Evolutionary conservation across 1,284 basidiomycete genomes (phyloP).

Genomic region (Ganoderma multipileum): DNA sequence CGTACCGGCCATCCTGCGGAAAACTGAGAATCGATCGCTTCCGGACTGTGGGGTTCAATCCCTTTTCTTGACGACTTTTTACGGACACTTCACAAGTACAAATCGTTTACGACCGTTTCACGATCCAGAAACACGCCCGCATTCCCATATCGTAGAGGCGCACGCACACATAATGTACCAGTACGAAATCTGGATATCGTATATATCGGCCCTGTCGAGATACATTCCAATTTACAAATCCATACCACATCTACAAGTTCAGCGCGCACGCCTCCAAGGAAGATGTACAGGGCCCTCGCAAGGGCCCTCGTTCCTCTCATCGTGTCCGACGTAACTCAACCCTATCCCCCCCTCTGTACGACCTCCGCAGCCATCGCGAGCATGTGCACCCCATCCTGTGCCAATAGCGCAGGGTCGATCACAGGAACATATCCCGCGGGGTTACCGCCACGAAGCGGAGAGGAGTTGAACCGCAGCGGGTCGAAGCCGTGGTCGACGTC

Average conservation of each 20-base stretch:
- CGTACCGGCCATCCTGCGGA: no score
- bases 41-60: background rate
- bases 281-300: no score
- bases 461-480: background rate
- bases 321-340: background rate
- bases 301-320: background rate
- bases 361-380: slow-evolving; percentile 22
- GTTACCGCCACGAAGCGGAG: background rate
- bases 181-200: background rate
- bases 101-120: background rate
- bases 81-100: background rate
- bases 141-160: background rate
- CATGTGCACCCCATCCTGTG: slow-evolving; percentile 21
- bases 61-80: background rate
- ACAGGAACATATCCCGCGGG: slow-evolving; percentile 7
- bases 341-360: background rate
- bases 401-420: slow-evolving; percentile 25
- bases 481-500: background rate
- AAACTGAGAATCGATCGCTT: background rate
- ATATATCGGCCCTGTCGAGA: slow-evolving; percentile 2
- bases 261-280: background rate
- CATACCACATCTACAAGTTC: background rate
- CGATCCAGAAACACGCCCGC: background rate
- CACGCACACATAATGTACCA: background rate
- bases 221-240: background rate